Conservation (phyloP, 805 yeast genomes). For the Yarrowia deformans region DNA sequence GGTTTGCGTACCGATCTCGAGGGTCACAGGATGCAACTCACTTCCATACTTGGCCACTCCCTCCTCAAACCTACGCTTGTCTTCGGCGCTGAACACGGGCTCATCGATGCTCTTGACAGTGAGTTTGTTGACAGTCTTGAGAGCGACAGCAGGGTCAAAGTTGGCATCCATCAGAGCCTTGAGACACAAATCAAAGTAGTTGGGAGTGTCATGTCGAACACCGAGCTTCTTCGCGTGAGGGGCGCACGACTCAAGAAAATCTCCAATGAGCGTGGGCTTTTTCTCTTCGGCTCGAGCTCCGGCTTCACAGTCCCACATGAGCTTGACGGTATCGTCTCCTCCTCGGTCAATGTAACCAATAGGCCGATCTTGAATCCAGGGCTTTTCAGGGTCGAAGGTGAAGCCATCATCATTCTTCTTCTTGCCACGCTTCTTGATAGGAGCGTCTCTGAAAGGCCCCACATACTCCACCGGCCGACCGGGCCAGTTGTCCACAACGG, state of each 20-base stretch:
- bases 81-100: conserved; percentile 74
- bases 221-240: conserved; percentile 64
- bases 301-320: conserved; percentile 65
- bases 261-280: conserved; percentile 52
- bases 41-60: conserved; percentile 77
- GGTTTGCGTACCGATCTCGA: conserved; percentile 68
- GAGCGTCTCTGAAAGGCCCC: conserved; percentile 49
- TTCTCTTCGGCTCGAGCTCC: conserved; percentile 45
- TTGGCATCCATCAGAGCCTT: conserved; percentile 59
- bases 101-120: conserved; percentile 70
- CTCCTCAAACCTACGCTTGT: conserved; percentile 71
- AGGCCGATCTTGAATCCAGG: conserved; percentile 82
- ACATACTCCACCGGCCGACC: conserved; percentile 72
- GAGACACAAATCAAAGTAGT: conserved; percentile 79
- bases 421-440: conserved; percentile 45
- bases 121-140: conserved; percentile 55
- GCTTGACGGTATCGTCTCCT: conserved; percentile 63
- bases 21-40: conserved; percentile 71
- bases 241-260: conserved; percentile 62
- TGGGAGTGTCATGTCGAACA: conserved; percentile 71
- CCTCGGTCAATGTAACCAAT: conserved; percentile 87
- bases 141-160: conserved; percentile 62
- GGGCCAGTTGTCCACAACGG: conserved; percentile 64
- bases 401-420: conserved; percentile 41
- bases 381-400: conserved; percentile 42